Conservation (phyloP, 805 yeast genomes). For the Starmerella tilneyi region DNA sequence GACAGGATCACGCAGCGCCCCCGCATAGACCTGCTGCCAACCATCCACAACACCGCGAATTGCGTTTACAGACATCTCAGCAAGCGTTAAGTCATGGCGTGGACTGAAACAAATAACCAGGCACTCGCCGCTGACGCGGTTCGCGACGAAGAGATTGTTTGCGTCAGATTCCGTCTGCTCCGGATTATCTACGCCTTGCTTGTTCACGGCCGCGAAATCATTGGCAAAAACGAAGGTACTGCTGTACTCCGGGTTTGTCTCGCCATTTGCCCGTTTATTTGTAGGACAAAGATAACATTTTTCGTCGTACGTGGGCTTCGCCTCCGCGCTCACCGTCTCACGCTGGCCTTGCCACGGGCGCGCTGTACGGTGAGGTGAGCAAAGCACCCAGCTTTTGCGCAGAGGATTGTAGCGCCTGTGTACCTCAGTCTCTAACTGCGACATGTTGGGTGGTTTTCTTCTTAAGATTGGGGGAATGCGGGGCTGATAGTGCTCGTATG, state of each 20-base stretch:
- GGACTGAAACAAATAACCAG: constrained; percentile 66
- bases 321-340: constrained; percentile 39
- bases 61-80: constrained; percentile 43
- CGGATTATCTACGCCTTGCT: constrained; percentile 11
- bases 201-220: constrained; percentile 60
- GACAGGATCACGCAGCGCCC: constrained; percentile 33
- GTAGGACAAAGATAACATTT: constrained; percentile 67
- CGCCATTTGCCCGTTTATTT: constrained; percentile 54
- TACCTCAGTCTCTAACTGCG: constrained; percentile 15
- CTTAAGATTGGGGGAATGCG: background rate
- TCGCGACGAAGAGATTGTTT: constrained; percentile 41
- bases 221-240: constrained; percentile 53
- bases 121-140: constrained; percentile 57
- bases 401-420: constrained; percentile 64
- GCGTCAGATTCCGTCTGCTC: constrained; percentile 26
- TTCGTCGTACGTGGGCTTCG: constrained; percentile 48
- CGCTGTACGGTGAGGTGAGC: constrained; percentile 67
- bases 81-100: constrained; percentile 54
- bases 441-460: background rate
- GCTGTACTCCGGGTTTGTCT: constrained; percentile 46
- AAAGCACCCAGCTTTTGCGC: constrained; percentile 56
- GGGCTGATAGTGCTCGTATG: too few species aligned
- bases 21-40: constrained; percentile 48
- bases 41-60: constrained; percentile 44
- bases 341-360: constrained; percentile 76